Conservation (phyloP, 2,329 filamentous ascomycete genomes). For the Botrytis porri region DNA sequence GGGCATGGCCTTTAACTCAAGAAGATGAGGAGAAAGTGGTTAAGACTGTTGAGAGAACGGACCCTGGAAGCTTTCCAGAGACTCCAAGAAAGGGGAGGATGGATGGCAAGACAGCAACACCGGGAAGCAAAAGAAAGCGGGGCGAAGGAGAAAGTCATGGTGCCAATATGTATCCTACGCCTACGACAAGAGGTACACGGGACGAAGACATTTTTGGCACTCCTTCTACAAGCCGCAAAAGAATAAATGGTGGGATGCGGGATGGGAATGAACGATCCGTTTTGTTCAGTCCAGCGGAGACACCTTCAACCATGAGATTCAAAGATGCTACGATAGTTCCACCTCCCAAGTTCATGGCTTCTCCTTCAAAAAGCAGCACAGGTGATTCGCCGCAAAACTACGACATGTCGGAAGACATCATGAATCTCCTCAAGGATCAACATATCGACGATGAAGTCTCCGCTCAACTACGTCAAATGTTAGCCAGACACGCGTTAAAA, state of each 20-base stretch:
- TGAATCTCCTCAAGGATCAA: conserved; percentile 48
- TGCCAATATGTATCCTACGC: conserved; percentile 31
- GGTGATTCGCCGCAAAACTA: conserved; percentile 24
- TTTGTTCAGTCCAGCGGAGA: conserved; percentile 27
- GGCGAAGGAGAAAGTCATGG: conserved; percentile 20
- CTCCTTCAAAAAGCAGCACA: conserved; percentile 8
- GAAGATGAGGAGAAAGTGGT: conserved; percentile 30
- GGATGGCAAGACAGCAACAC: conserved; percentile 29
- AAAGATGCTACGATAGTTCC: conserved; percentile 22
- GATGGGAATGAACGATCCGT: conserved; percentile 29
- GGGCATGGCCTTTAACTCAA: conserved; percentile 28
- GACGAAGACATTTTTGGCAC: conserved; percentile 31
- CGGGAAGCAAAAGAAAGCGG: conserved; percentile 34
- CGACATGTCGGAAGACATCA: conserved; percentile 47
- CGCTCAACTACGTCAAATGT: conserved; percentile 42
- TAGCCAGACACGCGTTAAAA: conserved; percentile 56
- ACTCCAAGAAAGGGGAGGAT: conserved; percentile 32
- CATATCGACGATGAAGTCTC: conserved; percentile 42
- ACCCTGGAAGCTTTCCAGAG: conserved; percentile 25
- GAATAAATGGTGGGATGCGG: conserved; percentile 27
- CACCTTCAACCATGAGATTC: conserved; percentile 33
- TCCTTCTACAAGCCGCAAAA: conserved; percentile 21
- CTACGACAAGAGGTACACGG: conserved; percentile 23
- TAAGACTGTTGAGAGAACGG: conserved; percentile 18
- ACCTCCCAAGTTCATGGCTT: conserved; percentile 27